A percentile compares a stretch with the other conserved stretches of the same genome.
phyloP scores from a whole-genome alignment of 2,329 filamentous ascomycete species.

The Stachybotrys chlorohalonatus region DNA sequence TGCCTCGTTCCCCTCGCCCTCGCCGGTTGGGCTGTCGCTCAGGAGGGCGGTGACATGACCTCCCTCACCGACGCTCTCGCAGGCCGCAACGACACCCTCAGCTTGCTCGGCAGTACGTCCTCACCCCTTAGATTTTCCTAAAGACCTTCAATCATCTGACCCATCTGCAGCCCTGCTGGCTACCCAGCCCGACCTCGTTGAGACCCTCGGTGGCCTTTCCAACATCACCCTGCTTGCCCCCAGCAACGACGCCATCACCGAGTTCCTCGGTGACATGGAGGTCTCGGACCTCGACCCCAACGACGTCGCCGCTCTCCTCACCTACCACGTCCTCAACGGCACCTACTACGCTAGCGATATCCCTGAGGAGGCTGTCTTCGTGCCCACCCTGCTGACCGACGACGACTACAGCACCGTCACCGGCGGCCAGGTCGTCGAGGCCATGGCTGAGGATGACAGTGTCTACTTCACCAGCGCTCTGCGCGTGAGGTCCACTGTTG shows the following conservation, averaged over 20 bases:
- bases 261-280: not conserved
- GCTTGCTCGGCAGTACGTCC: not conserved
- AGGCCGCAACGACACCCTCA: not conserved
- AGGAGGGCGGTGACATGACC: not conserved
- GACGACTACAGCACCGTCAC: conserved; percentile 30
- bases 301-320: conserved; percentile 34
- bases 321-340: conserved; percentile 49
- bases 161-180: not conserved
- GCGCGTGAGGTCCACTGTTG: conserved; percentile 27
- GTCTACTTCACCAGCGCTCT: conserved; percentile 36
- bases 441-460: conserved; percentile 29
- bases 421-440: conserved; percentile 33
- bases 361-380: conserved; percentile 20
- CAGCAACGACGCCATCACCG: not conserved
- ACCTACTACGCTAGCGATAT: conserved; percentile 24
- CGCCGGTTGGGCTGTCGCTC: not conserved
- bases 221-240: not conserved
- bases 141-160: not conserved
- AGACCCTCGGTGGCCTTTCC: not conserved
- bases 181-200: not conserved
- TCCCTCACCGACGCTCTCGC: not conserved
- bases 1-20: not conserved
- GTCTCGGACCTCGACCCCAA: conserved; percentile 23
- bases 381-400: conserved; percentile 33
- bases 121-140: not conserved